Evolutionary conservation across 106 monocot species (phyloP).

Genomic region (Apostasia shenzhenica): DNA sequence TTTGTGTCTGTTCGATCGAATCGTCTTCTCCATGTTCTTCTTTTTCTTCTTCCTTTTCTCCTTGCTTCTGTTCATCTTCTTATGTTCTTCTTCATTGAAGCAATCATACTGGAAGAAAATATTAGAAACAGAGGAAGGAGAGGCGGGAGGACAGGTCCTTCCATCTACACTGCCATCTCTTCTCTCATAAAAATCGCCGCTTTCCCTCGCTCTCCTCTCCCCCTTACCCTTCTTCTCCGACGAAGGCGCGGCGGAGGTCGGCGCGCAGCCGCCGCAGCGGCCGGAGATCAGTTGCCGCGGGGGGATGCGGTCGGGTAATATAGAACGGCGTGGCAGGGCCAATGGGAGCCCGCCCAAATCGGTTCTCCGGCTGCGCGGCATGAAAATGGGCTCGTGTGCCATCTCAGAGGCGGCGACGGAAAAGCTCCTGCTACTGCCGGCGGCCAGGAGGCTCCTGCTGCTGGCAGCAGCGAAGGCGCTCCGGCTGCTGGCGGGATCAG

Average conservation of each 20-base stretch:
- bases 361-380: neutral
- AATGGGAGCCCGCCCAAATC: neutral
- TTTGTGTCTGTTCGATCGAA: constrained; percentile 30
- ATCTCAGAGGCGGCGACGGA: neutral
- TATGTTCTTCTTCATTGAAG: neutral
- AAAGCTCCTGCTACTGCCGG: too few species aligned
- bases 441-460: constrained; percentile 7
- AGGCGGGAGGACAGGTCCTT: constrained; percentile 6
- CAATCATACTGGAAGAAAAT: neutral
- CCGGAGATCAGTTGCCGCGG: neutral
- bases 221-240: neutral
- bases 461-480: neutral
- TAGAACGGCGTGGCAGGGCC: constrained; percentile 5
- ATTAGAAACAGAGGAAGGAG: constrained; percentile 1
- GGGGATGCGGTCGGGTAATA: neutral
- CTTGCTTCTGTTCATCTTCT: neutral
- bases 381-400: constrained; percentile 12
- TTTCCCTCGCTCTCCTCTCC: neutral
- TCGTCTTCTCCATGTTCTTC: constrained; percentile 13
- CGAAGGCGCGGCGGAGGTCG: neutral
- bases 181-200: neutral
- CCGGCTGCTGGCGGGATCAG: too few species aligned
- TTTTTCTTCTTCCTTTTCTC: constrained; percentile 6
- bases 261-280: neutral
- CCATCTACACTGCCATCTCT: constrained; percentile 1